Base-by-base conservation (phyloP, 441 rosid species). In the Mallotus japonicus region DNA sequence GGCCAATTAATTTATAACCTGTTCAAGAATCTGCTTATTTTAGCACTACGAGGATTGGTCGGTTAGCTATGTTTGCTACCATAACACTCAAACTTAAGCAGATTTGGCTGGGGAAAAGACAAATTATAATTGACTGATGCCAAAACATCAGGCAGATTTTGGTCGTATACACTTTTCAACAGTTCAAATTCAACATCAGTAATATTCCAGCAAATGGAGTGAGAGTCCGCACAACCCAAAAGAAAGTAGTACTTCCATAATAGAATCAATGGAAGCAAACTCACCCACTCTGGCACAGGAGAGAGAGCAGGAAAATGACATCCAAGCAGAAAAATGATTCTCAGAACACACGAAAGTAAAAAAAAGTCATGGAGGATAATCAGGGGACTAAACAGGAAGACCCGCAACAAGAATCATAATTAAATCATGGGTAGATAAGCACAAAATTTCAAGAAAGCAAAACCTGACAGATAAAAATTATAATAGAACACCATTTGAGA, bases 391-490 rank as follows among this genome's bases (percentile, higher is more conserved):
- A 12, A 20, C 28, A 11, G 28, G 32, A 19, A 13, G 19, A n/a
- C 54, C 20, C 19, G 16, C 24, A 46, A 19, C 32, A 12, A 7
- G 32, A 64, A 64, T 46, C 17, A 32, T 11, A 42, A 64, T 13
- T 42, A 3, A 10, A 19, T 44, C 20, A 12, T 19, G 6, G 65
- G 6, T 11, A 19, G 3, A 11, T 5, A 24, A 49, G 34, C 6
- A 34, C 51, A 55, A 68, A 62, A 55, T 55, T 55, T 69, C 53
- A 28, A 56, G 63, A 56, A 69, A 64, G 17, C 34, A 64, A 51
- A 64, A 64, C 47, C 65, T 37, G 28, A 53, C 37, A 11, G 51
- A 7, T 37, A 17, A 37, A 32, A 17, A 68, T n/a, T 16, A 37
- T 37, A 8, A 58, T 32, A 68, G 20, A 44, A 62, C 11, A n/a